Base-by-base conservation (phyloP, 1,284 basidiomycete species). In the Leccinum cinnamomeum region DNA sequence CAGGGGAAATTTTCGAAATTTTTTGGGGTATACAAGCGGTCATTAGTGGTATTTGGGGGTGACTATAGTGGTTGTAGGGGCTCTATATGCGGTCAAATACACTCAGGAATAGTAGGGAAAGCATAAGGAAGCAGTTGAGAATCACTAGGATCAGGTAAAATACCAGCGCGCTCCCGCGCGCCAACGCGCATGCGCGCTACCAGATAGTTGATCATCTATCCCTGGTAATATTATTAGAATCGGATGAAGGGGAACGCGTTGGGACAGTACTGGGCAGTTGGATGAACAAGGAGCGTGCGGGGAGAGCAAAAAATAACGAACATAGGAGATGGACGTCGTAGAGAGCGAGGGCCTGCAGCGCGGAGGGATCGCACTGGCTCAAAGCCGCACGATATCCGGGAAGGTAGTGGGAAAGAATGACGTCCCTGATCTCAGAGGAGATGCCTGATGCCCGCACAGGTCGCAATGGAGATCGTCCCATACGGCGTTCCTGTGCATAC, bases 261-360 rank as follows among this genome's bases (percentile, higher is more conserved):
- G 84, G 0, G 89, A 90, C 57, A 85, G 77, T 64, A 87, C 89
- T 91, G 68, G 30, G 30, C 30, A 30, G 30, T 30, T 30, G 37
- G 57, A 41, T 51, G 57, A 67, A 68, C 63, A 67, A 64, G 46
- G 14, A 14, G 56, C 14, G 39, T n/a, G 23, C 1, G 61, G 30
- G 25, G 56, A 51, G 57, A 62, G 41, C 25, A 57, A 55, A 53
- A 58, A 58, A 54, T 56, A 58, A 81, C 88, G 72, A 75, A 91
- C 90, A 70, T 61, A 91, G 81, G 20, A 86, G 73, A 65, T 85
- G 79, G 14, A 91, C 74, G 70, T 90, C 85, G 57, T 79, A 74
- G 48, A 90, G 75, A 46, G 82, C 77, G 28, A 91, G 73, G 57
- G 82, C 78, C 60, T 80, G 78, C 63, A 78, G 78, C 7, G 77